These are phyloP conservation scores for Rhododendron kiyosumense DNA, from an alignment of 148 eudicot genomes.

Conservation along the genomic window DNA sequence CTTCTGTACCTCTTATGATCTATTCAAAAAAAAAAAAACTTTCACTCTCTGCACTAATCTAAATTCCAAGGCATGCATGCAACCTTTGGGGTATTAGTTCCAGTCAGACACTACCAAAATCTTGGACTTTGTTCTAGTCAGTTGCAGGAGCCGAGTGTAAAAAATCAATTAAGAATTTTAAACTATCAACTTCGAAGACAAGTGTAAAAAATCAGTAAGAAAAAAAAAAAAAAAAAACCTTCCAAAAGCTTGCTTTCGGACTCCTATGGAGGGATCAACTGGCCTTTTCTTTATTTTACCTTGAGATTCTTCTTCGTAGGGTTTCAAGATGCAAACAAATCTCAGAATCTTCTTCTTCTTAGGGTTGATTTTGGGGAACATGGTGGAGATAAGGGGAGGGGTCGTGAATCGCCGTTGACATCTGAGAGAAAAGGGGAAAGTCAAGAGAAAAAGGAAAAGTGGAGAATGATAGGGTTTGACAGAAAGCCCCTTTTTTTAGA, in stretches of 20 bases:
- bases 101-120: not conserved
- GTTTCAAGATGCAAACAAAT: too few species aligned
- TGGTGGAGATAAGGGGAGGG: too few species aligned
- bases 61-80: not conserved
- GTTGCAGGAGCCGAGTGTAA: not conserved
- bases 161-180: not conserved
- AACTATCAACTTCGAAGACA: not conserved
- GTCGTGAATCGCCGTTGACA: too few species aligned
- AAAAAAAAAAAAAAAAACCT: not conserved
- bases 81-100: not conserved
- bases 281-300: not conserved
- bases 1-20: too few species aligned
- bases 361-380: too few species aligned
- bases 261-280: not conserved
- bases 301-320: too few species aligned
- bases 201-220: not conserved
- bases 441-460: too few species aligned
- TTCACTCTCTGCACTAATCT: not conserved
- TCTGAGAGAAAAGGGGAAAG: too few species aligned
- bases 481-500: too few species aligned
- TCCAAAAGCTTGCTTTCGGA: not conserved
- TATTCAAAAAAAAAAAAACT: too few species aligned
- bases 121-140: not conserved
- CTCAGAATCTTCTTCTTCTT: too few species aligned
- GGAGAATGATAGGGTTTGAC: too few species aligned